Percentiles rank a stretch among this genome's conserved stretches.
Conservation (phyloP, 768 basidiomycete genomes). For the Myochromella boudieri region DNA sequence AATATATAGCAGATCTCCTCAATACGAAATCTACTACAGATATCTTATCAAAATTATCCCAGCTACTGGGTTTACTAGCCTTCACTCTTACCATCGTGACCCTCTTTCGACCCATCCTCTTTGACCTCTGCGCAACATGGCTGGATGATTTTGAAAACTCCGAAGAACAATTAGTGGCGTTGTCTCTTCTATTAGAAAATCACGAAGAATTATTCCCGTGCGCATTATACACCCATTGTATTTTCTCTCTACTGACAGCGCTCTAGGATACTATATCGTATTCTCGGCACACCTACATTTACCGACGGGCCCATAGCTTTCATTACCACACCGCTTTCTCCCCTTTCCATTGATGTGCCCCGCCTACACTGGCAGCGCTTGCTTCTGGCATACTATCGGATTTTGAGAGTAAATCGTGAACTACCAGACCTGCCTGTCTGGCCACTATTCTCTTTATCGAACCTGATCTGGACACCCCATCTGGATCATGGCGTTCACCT, state of each 20-base stretch:
- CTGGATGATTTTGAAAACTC: slow-evolving; percentile 49
- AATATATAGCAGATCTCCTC: slow-evolving; percentile 36
- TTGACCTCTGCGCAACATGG: slow-evolving; percentile 85
- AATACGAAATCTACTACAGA: slow-evolving; percentile 37
- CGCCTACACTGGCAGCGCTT: slow-evolving; percentile 70
- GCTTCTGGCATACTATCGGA: slow-evolving; percentile 79
- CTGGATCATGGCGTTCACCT: slow-evolving; percentile 64
- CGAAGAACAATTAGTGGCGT: slow-evolving; percentile 54
- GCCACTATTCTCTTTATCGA: slow-evolving; percentile 55
- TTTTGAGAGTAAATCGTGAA: slow-evolving; percentile 71
- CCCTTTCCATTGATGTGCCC: slow-evolving; percentile 33
- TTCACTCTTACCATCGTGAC: slow-evolving; percentile 63
- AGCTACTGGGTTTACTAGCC: slow-evolving; percentile 57
- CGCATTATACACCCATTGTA: slow-evolving; percentile 26
- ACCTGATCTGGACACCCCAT: slow-evolving; percentile 40
- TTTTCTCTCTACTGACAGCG: slow-evolving; percentile 11
- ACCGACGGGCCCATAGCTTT: slow-evolving; percentile 55
- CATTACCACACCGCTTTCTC: slow-evolving; percentile 32
- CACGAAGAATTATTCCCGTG: slow-evolving; percentile 76
- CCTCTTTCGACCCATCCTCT: slow-evolving; percentile 71
- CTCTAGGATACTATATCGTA: slow-evolving; percentile 53
- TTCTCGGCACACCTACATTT: slow-evolving; percentile 44
- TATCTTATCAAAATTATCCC: slow-evolving; percentile 57
- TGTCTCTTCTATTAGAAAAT: slow-evolving; percentile 64
- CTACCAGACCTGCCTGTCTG: slow-evolving; percentile 63